Base-by-base conservation (phyloP, 2,329 filamentous ascomycete species). In the Botrytis galanthina region DNA sequence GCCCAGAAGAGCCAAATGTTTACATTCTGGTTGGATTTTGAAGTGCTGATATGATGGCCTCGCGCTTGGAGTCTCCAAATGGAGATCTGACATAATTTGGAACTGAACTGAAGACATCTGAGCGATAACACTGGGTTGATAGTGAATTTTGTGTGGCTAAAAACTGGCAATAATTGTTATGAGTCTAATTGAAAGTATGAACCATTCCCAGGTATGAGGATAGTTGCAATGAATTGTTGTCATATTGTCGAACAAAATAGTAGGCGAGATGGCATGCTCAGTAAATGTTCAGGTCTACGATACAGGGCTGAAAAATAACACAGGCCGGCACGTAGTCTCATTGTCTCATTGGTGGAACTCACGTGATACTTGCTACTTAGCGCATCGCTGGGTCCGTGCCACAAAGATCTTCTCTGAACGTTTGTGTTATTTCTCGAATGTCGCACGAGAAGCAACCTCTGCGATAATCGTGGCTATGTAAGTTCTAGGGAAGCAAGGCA, bases 21-120 rank as follows among this genome's bases (percentile, higher is more conserved):
- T 48, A 35, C 66, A 71, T 75, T 64, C 44, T 73, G 71, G 73
- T 42, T 62, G 54, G 67, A 75, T 74, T 61, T 73, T 64, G 66
- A 75, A 75, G 29, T 75, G 48, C 35, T 66, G 22, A 42, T 76
- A 75, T 32, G 71, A 71, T 22, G 73, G 67, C 29, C 69, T 72
- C 35, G 72, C 67, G 63, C 73, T 35, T n/a, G 74, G 72, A 73
- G 72, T 75, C 61, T 75, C 75, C 42, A 75, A 67, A 37, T 76
- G 72, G 61, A 76, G 74, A 74, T 76, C 72, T 37, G 75, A 75
- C 66, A 74, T 73, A 29, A 74, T 46, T 59, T 76, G 70, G 70
- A 76, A 71, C 63, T 73, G 68, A 60, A 74, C 42, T 66, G 54
- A 22, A 32, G 39, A 42, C 73, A 75, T 75, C 20, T 72, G 51